Evolutionary conservation across 2,329 filamentous ascomycete genomes (phyloP), one percentile per base, ranked within the genome.

Genomic region (Aspergillus ruber): DNA sequence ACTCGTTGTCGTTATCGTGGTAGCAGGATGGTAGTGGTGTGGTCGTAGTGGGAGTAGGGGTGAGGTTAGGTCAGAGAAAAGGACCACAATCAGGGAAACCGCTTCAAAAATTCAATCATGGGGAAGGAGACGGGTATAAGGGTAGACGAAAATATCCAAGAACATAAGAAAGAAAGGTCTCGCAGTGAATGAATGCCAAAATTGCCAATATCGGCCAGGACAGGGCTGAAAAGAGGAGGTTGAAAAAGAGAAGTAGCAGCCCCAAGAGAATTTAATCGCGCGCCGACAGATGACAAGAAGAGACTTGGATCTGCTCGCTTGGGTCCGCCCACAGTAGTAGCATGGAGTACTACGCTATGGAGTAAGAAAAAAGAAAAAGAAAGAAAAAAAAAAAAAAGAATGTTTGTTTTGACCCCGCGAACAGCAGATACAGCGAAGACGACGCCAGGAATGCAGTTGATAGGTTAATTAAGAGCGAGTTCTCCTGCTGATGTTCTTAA

Each of bases 81-180:
- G 36, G 17, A 18, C 17, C 36, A 39, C 17, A 39, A 10, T 17
- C 17, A 12, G 8, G 36, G 17, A 39, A 39, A 39, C 36, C 36
- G 13, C 36, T 13, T 18, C 36, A 20, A 45, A 45, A 44, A 46
- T 40, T 44, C 27, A 27, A 17, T 23, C 27, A 46, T 39, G 40
- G 4, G 17, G 27, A 43, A 21, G 42, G 12, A 15, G n/a, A 6
- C 13, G 6, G 9, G n/a, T 15, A 15, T n/a, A 15, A 36, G 6
- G 33, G 6, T n/a, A 36, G 17, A 17, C 6, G 7, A 36, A 17
- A 15, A 36, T 15, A 18, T 36, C n/a, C 17, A n/a, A 36, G 13
- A 35, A n/a, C 8, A 17, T 35, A n/a, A 35, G 13, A n/a, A 35
- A n/a, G 12, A 35, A 29, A 29, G 12, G 25, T 12, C 25, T 29